Percentiles rank a stretch among this genome's conserved stretches.
These are phyloP conservation scores for Sechiopsis laciniata DNA, from an alignment of 306 rosid genomes.

Conservation along the genomic window DNA sequence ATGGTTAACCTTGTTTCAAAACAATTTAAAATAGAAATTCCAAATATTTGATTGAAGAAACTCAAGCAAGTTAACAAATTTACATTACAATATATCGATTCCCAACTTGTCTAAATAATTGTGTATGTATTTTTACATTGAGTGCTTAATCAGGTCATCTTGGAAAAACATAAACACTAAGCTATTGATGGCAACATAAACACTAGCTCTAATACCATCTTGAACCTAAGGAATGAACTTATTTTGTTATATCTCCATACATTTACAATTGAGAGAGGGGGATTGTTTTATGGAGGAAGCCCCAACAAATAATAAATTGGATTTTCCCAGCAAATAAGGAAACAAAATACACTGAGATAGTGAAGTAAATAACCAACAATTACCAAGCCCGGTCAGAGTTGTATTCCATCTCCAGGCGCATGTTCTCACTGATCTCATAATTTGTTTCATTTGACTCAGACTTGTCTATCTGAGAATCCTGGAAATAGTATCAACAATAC, in stretches of 20 bases:
- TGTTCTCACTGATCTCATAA: slow-evolving; percentile 81
- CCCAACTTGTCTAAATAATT: background rate
- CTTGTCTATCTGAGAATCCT: slow-evolving; percentile 40
- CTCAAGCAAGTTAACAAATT: slow-evolving; percentile 19
- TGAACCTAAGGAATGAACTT: no score
- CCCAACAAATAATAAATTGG: no score
- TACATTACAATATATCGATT: background rate
- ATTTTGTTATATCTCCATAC: no score
- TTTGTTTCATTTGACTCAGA: slow-evolving; percentile 43
- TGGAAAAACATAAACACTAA: slow-evolving; percentile 6
- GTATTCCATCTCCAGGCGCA: slow-evolving; percentile 92
- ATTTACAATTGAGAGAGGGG: no score
- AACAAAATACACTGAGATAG: no score
- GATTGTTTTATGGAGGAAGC: no score
- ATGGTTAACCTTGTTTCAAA: no score
- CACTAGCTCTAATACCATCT: no score
- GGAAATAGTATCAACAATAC: slow-evolving; percentile 22
- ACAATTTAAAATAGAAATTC: background rate
- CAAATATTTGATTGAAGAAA: slow-evolving; percentile 10
- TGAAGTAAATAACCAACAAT: background rate
- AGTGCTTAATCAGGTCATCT: slow-evolving; percentile 6
- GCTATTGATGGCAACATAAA: background rate
- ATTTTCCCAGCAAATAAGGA: no score
- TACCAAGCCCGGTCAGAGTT: slow-evolving; percentile 96
- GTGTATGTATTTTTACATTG: background rate